Base-by-base conservation (phyloP, 1,139 yeast genomes). In the Saccharomyces hybrid region DNA sequence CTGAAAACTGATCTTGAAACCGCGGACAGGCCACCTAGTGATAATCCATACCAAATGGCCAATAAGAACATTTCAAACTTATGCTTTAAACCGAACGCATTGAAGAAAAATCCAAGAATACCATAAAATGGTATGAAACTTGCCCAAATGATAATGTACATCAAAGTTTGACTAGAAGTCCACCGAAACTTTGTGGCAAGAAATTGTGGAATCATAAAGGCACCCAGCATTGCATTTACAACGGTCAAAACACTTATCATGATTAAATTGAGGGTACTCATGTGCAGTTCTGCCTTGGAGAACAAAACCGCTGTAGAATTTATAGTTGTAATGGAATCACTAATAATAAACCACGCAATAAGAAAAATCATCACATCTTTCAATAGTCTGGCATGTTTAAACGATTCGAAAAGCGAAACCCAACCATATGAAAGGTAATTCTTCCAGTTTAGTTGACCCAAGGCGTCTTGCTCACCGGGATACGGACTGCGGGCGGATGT, bases 261-360 rank as follows among this genome's bases (percentile, higher is more conserved):
- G 1, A 86, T 85, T 44, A 85, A 70, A 38, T 80, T 77, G 19
- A 85, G 75, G 2, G 89, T 82, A 2, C 79, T 71, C 90, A 85
- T 85, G 50, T 77, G 74, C 31, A 85, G 69, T 57, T 84, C 84
- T 0, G 86, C 79, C 51, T 82, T 80, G 0, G 89, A 86, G 70
- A 85, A 85, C 48, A 85, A 66, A 27, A 85, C 79, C 0, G 91
- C 90, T 0, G 90, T 83, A 1, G 88, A 82, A 65, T 84, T 84
- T 55, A 85, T 84, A 0, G 91, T 85, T 1, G 88, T 83, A 16
- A 84, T 72, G 1, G 88, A 83, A 62, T 85, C 91, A 14, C 86
- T 79, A 3, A 85, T 73, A 51, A 85, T 76, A 60, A 85, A 84
- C 90, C 90, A 85, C 0, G 86, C 88, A 0, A 79, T 54, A 8